Evolutionary conservation across 2,329 filamentous ascomycete genomes (phyloP).

Genomic region (Venturia carpophila): DNA sequence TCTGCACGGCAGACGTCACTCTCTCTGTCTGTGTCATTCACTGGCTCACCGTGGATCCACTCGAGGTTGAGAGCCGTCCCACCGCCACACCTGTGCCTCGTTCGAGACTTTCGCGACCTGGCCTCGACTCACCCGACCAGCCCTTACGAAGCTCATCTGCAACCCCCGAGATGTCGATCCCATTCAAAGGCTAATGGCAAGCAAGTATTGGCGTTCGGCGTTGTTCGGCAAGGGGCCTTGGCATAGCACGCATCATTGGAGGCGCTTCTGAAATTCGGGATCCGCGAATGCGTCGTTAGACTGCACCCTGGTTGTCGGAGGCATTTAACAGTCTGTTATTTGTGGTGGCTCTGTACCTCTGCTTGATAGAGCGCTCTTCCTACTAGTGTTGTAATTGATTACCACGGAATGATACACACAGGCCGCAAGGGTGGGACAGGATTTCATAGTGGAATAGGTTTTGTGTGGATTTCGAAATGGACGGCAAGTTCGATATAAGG

Average conservation of each 20-base stretch:
- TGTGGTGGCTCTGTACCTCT: background rate
- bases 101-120: conserved; percentile 17
- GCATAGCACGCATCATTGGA: conserved; percentile 2
- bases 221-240: background rate
- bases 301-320: background rate
- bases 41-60: conserved; percentile 29
- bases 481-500: background rate
- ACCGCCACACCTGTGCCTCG: conserved; percentile 19
- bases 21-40: conserved; percentile 30
- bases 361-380: background rate
- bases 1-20: conserved; percentile 35
- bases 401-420: background rate
- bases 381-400: background rate
- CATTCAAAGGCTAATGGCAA: background rate
- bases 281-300: background rate
- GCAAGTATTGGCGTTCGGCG: conserved; percentile 4
- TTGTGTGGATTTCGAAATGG: background rate
- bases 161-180: background rate
- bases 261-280: background rate
- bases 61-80: conserved; percentile 22
- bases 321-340: background rate
- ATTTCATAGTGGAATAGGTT: background rate
- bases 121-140: background rate
- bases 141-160: background rate
- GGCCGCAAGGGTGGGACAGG: background rate